Percentiles rank a stretch among this genome's conserved stretches.
Conservation (phyloP, 176 grass and related monocot genomes). For the Lolium rigidum region DNA sequence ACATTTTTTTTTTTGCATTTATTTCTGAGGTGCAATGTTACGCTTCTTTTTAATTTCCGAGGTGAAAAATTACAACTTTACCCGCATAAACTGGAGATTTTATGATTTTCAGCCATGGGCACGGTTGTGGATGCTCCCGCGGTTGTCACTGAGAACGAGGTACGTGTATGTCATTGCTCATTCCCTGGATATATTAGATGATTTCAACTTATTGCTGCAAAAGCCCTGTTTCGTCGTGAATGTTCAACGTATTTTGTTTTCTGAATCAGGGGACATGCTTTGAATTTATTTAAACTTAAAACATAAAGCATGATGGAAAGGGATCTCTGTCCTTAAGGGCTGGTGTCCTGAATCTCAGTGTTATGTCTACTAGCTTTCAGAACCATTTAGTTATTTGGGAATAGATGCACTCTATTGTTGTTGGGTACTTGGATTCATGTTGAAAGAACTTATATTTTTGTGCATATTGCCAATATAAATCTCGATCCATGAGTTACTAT, state of each 20-base stretch:
- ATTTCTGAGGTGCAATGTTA: background rate
- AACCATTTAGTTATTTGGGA: background rate
- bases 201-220: background rate
- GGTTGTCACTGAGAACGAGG: slow-evolving; percentile 36
- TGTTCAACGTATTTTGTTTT: background rate
- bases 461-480: slow-evolving; percentile 10
- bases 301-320: background rate
- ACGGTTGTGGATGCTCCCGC: slow-evolving; percentile 58
- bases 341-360: slow-evolving; percentile 1
- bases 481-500: background rate
- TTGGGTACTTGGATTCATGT: slow-evolving; percentile 1
- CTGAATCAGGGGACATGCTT: background rate
- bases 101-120: slow-evolving; percentile 49
- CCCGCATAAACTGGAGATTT: background rate
- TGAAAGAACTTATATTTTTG: background rate
- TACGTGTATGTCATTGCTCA: background rate
- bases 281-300: background rate
- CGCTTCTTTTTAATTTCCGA: no score
- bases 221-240: background rate
- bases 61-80: background rate
- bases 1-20: background rate
- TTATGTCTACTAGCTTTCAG: slow-evolving; percentile 15
- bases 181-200: background rate
- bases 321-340: background rate
- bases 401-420: background rate